Evolutionary conservation across 148 eudicot genomes (phyloP), one percentile per base, ranked within the genome.

Genomic region (Arbutus unedo): DNA sequence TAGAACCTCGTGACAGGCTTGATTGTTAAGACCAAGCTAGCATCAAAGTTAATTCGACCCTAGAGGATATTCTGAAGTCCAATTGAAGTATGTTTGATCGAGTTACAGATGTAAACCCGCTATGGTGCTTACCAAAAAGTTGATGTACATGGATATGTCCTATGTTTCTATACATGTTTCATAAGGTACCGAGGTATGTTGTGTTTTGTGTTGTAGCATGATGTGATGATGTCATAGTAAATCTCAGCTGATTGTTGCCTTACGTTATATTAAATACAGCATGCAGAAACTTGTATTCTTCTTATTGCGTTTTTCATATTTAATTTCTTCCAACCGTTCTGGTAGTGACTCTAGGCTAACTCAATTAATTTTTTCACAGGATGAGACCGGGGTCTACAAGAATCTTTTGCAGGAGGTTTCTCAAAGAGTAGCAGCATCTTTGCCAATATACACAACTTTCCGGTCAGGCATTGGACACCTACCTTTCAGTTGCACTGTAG

Each of bases 361-460:
- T 10, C 7, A 79, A 41, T 4, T 41, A 73, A 74, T 21, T 31
- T 8, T 67, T 77, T 16, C 76, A 71, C 90, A 90, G 92, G 92
- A 90, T 76, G 92, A 90, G 79, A 90, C 92, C 15, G 92, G 92
- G 41, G 91, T 90, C 43, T 90, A 90, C 84, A 90, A 90, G 81
- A 90, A 90, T 83, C 92, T 90, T 67, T 66, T 90, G 87, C 92
- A 90, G 81, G 92, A 90, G 80, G 91, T 90, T 81, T 90, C 92
- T 21, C 92, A 90, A 84, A 84, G 91, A 89, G 90, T 87, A 23
- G 92, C 90, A 73, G 91, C 90, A 75, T 88, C 90, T 53, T 87
- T 90, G 86, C 92, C 92, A 2, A 83, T 77, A 41, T 90, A 90
- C 76, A 82, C 80, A 55, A 84, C 92, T 81, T 87, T 83, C 70